phyloP scores from a whole-genome alignment of 805 yeast species.

The Yamadazyma philogaea region DNA sequence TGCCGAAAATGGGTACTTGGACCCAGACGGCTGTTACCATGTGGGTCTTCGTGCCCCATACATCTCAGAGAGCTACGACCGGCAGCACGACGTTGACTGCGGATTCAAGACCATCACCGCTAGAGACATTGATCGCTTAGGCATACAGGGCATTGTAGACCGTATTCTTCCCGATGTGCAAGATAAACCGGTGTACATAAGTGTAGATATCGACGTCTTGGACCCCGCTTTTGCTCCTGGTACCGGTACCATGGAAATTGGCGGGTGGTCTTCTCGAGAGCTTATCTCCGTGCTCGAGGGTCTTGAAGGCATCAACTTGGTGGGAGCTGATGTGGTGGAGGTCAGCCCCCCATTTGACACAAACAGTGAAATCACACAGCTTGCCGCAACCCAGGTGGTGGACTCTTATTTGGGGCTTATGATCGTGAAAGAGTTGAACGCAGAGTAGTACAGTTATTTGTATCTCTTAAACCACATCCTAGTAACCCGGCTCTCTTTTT shows the following conservation, averaged over 20 bases:
- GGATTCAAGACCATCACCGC: slow-evolving; percentile 48
- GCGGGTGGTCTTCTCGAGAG: slow-evolving; percentile 27
- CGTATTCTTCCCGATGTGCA: slow-evolving; percentile 35
- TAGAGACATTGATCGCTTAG: slow-evolving; percentile 44
- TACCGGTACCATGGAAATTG: slow-evolving; percentile 29
- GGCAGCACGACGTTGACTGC: slow-evolving; percentile 47
- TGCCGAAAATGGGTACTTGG: slow-evolving; percentile 59
- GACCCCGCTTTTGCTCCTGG: slow-evolving; percentile 29
- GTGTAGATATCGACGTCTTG: slow-evolving; percentile 27
- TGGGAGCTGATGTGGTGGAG: slow-evolving; percentile 30
- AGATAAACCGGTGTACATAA: slow-evolving; percentile 28
- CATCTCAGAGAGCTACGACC: slow-evolving; percentile 37
- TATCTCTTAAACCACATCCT: neutral
- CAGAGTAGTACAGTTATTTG: too few species aligned
- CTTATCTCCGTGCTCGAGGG: slow-evolving; percentile 24
- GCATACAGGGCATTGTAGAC: slow-evolving; percentile 34
- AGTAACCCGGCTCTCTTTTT: neutral
- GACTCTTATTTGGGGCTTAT: slow-evolving; percentile 23
- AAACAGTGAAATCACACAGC: slow-evolving; percentile 24
- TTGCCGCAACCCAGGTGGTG: slow-evolving; percentile 25
- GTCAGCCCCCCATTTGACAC: slow-evolving; percentile 29
- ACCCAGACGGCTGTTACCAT: slow-evolving; percentile 49
- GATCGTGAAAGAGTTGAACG: slow-evolving; percentile 16
- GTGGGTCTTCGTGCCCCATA: slow-evolving; percentile 67
- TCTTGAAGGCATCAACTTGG: slow-evolving; percentile 25